Evolutionary conservation across 2,329 filamentous ascomycete genomes (phyloP).

Genomic region (Periconia digitata): DNA sequence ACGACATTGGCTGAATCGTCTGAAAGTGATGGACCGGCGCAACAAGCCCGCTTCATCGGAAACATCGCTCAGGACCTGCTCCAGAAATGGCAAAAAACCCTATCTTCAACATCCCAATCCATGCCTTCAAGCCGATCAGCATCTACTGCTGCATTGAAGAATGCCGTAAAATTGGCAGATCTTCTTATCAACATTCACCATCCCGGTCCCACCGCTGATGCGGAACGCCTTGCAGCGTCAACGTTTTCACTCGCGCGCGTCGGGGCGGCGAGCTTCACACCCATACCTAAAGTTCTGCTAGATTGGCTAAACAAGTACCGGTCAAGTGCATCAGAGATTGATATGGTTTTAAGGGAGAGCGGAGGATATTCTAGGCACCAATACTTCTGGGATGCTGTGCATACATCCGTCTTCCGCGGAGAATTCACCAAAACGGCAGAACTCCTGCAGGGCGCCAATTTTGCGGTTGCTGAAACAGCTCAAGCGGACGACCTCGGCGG

Average conservation of each 20-base stretch:
- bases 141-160: constrained; percentile 63
- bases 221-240: constrained; percentile 25
- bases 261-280: constrained; percentile 35
- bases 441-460: constrained; percentile 73
- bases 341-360: constrained; percentile 62
- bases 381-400: constrained; percentile 85
- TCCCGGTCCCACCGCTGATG: constrained; percentile 39
- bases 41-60: constrained; percentile 29
- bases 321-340: constrained; percentile 66
- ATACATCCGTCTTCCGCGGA: constrained; percentile 69
- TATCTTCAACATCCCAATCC: constrained; percentile 10
- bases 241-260: constrained; percentile 27
- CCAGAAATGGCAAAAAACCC: constrained; percentile 56
- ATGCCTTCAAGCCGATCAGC: constrained; percentile 39
- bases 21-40: constrained; percentile 32
- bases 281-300: constrained; percentile 76
- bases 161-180: constrained; percentile 77
- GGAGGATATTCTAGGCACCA: constrained; percentile 76
- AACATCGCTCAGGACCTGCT: constrained; percentile 33
- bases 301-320: constrained; percentile 81
- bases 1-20: constrained; percentile 39
- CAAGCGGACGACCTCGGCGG: constrained; percentile 62
- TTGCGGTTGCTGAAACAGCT: constrained; percentile 70
- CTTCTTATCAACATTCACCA: constrained; percentile 79
- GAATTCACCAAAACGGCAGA: constrained; percentile 67